phyloP scores from a whole-genome alignment of 163 green algal species.

The Chlamydomonas reinhardtii region DNA sequence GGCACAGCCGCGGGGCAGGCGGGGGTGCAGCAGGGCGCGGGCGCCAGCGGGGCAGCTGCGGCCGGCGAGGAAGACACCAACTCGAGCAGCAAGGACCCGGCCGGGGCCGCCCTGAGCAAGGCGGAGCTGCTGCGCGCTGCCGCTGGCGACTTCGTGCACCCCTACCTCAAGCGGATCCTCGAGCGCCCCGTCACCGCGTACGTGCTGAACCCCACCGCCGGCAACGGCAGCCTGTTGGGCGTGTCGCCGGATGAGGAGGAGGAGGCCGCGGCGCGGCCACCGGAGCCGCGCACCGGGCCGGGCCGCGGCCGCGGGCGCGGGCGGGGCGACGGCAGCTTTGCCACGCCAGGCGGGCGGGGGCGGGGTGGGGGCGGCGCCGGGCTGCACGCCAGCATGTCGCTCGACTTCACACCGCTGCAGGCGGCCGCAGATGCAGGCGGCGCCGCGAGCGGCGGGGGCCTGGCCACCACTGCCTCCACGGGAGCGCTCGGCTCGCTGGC shows the following conservation, averaged over 20 bases:
- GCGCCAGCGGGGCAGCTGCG: not conserved
- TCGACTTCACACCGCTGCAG: not conserved
- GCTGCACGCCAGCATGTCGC: not conserved
- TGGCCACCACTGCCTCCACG: not conserved
- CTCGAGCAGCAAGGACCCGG: not conserved
- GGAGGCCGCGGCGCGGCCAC: not conserved
- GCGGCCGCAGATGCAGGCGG: slow-evolving; percentile 2
- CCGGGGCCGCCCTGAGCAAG: not conserved
- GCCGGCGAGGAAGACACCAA: not conserved
- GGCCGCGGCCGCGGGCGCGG: not conserved
- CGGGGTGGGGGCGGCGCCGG: too few relatives aligned
- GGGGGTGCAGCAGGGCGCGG: not conserved
- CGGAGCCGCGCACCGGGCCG: not conserved
- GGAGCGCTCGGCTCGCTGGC: not conserved
- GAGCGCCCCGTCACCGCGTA: slow-evolving; percentile 62
- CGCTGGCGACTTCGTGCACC: slow-evolving; percentile 67
- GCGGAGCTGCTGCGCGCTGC: not conserved
- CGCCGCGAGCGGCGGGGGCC: not conserved
- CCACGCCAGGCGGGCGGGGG: not conserved
- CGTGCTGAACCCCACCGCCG: slow-evolving; percentile 58
- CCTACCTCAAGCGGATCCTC: slow-evolving; percentile 73
- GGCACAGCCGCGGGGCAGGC: too few relatives aligned
- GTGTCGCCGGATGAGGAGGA: slow-evolving; percentile 43
- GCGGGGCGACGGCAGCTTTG: not conserved
- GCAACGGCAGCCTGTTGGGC: slow-evolving; percentile 32